Evolutionary conservation across 2,329 filamentous ascomycete species (phyloP).

Genomic region (Phyllosticta ampelicida): DNA sequence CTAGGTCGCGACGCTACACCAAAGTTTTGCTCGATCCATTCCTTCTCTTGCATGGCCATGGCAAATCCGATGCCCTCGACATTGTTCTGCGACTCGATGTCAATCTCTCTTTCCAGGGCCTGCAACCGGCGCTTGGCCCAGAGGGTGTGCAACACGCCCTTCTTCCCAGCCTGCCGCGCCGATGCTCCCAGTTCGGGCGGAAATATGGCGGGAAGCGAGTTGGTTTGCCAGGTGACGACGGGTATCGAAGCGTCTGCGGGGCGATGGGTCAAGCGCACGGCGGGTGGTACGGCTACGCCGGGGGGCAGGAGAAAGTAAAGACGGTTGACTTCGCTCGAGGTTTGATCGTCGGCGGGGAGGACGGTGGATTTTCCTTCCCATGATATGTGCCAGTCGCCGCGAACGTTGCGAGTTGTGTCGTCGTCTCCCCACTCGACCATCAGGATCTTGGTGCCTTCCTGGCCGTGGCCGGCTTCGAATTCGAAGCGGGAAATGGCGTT

Average conservation of each 20-base stretch:
- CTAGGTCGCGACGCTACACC: constrained; percentile 43
- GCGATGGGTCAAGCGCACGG: constrained; percentile 53
- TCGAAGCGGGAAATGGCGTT: constrained; percentile 75
- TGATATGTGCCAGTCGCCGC: constrained; percentile 61
- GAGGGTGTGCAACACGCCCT: constrained; percentile 77
- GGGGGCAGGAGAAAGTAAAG: constrained; percentile 76
- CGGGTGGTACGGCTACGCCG: constrained; percentile 57
- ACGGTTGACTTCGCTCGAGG: constrained; percentile 43
- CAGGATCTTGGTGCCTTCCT: constrained; percentile 79
- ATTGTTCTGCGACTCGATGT: constrained; percentile 59
- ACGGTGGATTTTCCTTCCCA: constrained; percentile 74
- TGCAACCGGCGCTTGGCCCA: constrained; percentile 79
- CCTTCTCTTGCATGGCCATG: constrained; percentile 73
- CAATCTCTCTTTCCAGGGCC: constrained; percentile 67
- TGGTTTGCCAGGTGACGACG: constrained; percentile 49
- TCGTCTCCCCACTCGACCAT: constrained; percentile 85
- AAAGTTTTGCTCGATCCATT: constrained; percentile 79
- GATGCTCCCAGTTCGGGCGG: constrained; percentile 61
- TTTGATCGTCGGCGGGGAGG: constrained; percentile 52
- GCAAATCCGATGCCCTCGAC: constrained; percentile 71
- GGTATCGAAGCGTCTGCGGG: constrained; percentile 34
- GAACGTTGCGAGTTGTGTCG: constrained; percentile 35
- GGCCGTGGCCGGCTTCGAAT: constrained; percentile 65
- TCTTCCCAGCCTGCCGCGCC: constrained; percentile 55
- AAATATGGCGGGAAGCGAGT: constrained; percentile 80